Evolutionary conservation across 2,329 filamentous ascomycete genomes (phyloP).

Genomic region (Curvularia verruculosa): DNA sequence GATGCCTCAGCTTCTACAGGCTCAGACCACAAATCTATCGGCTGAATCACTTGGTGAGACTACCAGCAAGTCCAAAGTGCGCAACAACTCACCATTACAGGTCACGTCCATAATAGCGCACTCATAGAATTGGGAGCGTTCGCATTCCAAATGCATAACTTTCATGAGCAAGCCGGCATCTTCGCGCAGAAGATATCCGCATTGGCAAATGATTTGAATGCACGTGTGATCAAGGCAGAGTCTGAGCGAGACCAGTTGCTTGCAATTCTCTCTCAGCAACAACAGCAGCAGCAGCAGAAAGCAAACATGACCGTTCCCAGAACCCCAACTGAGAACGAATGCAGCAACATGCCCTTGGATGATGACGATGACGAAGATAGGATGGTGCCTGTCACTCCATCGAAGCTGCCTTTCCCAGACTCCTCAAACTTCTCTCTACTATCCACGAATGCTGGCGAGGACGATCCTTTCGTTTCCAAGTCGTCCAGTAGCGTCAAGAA

Average conservation of each 20-base stretch:
- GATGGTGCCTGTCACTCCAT: constrained; percentile 1
- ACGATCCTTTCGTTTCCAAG: not conserved
- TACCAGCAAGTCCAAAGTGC: not conserved
- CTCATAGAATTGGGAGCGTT: not conserved
- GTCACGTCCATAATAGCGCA: not conserved
- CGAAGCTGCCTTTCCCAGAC: rapidly evolving
- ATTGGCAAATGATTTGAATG: constrained; percentile 64
- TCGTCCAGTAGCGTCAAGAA: not conserved
- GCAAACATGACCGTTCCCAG: not conserved
- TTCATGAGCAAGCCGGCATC: not conserved
- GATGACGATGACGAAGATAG: not conserved
- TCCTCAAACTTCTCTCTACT: not conserved
- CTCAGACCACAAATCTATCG: not conserved
- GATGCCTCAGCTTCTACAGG: not conserved
- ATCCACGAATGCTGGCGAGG: not conserved
- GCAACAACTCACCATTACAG: constrained; percentile 9
- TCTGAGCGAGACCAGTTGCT: constrained; percentile 67
- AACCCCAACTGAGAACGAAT: not conserved
- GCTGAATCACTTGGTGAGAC: constrained; percentile 1
- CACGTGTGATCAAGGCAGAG: constrained; percentile 92
- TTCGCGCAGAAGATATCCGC: not conserved
- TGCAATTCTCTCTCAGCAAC: not conserved
- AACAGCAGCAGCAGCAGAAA: too few species aligned
- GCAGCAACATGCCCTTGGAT: not conserved
- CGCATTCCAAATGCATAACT: not conserved